Conservation (phyloP, 805 yeast species). For the Wickerhamomyces strasburgensis region DNA sequence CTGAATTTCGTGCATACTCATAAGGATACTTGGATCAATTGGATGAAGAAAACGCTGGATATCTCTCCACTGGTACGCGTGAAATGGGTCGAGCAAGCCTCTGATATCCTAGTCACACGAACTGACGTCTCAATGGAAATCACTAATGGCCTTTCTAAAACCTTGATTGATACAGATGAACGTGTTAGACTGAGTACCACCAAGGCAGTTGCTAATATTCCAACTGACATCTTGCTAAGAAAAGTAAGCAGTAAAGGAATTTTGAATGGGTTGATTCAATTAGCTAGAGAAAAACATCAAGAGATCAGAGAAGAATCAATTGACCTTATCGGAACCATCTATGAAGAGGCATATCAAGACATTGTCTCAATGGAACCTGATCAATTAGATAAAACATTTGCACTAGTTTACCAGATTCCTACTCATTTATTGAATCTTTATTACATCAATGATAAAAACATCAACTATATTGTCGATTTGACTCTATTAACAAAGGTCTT, state of each 20-base stretch:
- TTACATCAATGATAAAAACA: constrained; percentile 66
- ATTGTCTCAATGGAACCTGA: constrained; percentile 15
- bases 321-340: constrained; percentile 48
- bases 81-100: constrained; percentile 62
- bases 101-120: constrained; percentile 41
- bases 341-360: constrained; percentile 39
- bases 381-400: constrained; percentile 24
- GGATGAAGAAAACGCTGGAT: constrained; percentile 77
- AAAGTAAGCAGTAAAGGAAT: constrained; percentile 44
- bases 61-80: constrained; percentile 57
- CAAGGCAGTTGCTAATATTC: constrained; percentile 41
- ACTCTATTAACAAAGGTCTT: constrained; percentile 55
- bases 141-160: constrained; percentile 54
- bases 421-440: constrained; percentile 56
- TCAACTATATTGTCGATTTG: constrained; percentile 62
- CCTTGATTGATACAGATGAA: constrained; percentile 72
- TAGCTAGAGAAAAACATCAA: constrained; percentile 66
- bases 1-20: constrained; percentile 56
- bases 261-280: constrained; percentile 50
- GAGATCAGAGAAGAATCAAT: constrained; percentile 62
- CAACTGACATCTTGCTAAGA: constrained; percentile 40
- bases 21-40: constrained; percentile 55
- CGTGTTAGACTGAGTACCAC: constrained; percentile 64
- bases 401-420: constrained; percentile 46
- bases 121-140: constrained; percentile 47